Percentiles rank a stretch among this genome's conserved stretches.
phyloP scores from a whole-genome alignment of 2,329 filamentous ascomycete genomes.

The Scopulariopsis brevicaulis region DNA sequence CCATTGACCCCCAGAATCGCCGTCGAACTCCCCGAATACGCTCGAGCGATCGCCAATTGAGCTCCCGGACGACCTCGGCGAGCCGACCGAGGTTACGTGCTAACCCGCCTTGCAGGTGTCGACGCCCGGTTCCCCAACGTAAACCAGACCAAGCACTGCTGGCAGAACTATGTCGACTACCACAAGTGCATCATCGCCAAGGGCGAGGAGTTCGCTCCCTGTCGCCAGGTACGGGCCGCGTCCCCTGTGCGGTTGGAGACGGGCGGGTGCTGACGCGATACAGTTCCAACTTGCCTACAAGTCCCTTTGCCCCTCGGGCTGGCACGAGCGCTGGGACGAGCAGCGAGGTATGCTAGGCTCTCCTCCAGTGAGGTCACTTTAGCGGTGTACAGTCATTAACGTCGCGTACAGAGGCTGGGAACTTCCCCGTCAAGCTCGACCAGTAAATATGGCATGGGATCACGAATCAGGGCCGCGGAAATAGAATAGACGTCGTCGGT shows the following conservation, averaged over 20 bases:
- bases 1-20: slow-evolving; percentile 4
- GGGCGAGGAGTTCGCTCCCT: slow-evolving; percentile 96
- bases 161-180: slow-evolving; percentile 99
- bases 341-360: slow-evolving; percentile 65
- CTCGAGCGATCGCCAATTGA: background rate
- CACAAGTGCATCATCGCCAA: slow-evolving; percentile 99
- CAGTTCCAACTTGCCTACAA: slow-evolving; percentile 96
- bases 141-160: slow-evolving; percentile 99
- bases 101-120: slow-evolving; percentile 53
- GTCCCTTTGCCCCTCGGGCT: slow-evolving; percentile 91
- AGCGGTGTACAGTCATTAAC: slow-evolving; percentile 13
- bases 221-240: slow-evolving; percentile 67
- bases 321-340: slow-evolving; percentile 92
- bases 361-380: slow-evolving; percentile 5
- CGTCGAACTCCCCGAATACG: background rate
- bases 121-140: slow-evolving; percentile 98
- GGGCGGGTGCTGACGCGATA: background rate
- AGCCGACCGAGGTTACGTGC: background rate
- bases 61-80: background rate
- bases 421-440: slow-evolving; percentile 56
- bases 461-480: background rate
- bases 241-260: background rate
- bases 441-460: slow-evolving; percentile 25
- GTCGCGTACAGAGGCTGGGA: slow-evolving; percentile 46
- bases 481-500: slow-evolving; percentile 4